phyloP scores from a whole-genome alignment of 2,329 filamentous ascomycete genomes.

The Mollisia scopiformis region DNA sequence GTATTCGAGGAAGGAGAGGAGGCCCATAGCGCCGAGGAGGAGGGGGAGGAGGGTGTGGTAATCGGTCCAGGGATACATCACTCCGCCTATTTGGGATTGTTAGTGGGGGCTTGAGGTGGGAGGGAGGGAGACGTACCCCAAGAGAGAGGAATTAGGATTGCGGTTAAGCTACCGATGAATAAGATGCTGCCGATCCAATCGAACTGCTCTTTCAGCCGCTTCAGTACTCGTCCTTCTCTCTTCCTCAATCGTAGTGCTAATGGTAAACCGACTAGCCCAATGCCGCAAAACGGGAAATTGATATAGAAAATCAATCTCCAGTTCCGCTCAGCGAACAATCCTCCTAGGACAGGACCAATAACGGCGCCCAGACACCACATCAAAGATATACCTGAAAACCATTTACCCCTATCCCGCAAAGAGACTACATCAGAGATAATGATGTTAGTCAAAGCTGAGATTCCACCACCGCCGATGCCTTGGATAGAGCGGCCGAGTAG shows the following conservation, averaged over 20 bases:
- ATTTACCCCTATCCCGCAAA: not conserved
- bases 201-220: not conserved
- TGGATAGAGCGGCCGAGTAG: not conserved
- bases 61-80: not conserved
- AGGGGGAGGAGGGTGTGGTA: not conserved
- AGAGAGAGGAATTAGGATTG: not conserved
- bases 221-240: not conserved
- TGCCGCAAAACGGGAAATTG: not conserved
- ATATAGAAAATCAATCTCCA: slow-evolving; percentile 4
- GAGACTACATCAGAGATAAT: not conserved
- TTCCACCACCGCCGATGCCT: not conserved
- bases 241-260: not conserved
- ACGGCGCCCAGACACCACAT: not conserved
- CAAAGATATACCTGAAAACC: not conserved
- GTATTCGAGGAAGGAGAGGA: not conserved
- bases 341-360: not conserved
- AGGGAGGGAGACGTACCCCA: not conserved
- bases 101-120: not conserved
- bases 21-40: not conserved
- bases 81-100: not conserved
- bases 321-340: not conserved
- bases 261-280: not conserved
- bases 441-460: not conserved
- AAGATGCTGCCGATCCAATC: not conserved
- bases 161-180: not conserved